Conservation (phyloP, 495 filamentous ascomycete species). For the Neurospora tetraspora region DNA sequence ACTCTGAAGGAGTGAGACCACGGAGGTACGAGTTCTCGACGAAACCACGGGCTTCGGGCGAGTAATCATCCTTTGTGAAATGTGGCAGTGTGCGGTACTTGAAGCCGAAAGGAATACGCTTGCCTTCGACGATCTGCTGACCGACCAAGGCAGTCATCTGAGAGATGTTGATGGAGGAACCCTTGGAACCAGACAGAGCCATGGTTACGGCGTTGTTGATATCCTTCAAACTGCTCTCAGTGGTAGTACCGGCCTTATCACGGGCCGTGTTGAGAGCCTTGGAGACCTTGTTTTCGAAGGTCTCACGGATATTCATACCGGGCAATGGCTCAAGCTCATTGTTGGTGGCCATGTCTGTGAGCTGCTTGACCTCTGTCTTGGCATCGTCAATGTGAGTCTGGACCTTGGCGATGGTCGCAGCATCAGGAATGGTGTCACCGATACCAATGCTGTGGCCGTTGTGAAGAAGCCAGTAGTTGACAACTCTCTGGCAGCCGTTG, state of each 20-base stretch:
- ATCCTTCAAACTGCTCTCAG: constrained; percentile 86
- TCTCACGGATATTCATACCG: constrained; percentile 97
- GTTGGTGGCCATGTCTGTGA: constrained; percentile 67
- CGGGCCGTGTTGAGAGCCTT: constrained; percentile 89
- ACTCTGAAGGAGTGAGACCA: constrained; percentile 89
- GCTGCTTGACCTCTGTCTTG: constrained; percentile 65
- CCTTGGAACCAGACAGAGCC: constrained; percentile 93
- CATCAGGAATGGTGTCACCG: constrained; percentile 93
- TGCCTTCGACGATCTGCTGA: constrained; percentile 95
- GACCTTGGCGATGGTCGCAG: constrained; percentile 68
- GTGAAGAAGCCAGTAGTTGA: constrained; percentile 97
- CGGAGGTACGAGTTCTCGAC: constrained; percentile 98
- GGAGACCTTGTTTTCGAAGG: constrained; percentile 92
- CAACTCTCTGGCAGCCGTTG: constrained; percentile 84
- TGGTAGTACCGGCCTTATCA: constrained; percentile 88
- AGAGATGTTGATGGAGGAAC: constrained; percentile 96
- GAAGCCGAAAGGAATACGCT: constrained; percentile 98
- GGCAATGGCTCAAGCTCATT: constrained; percentile 81
- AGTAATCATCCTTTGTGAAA: constrained; percentile 99
- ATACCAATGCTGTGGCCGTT: constrained; percentile 98
- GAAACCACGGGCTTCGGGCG: constrained; percentile 91
- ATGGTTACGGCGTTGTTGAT: constrained; percentile 92
- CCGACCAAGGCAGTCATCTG: constrained; percentile 98
- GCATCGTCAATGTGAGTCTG: constrained; percentile 64
- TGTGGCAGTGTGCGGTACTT: constrained; percentile 96